These are phyloP conservation scores for Zymoseptoria tritici DNA, from an alignment of 2,329 filamentous ascomycete species.

Conservation along the genomic window DNA sequence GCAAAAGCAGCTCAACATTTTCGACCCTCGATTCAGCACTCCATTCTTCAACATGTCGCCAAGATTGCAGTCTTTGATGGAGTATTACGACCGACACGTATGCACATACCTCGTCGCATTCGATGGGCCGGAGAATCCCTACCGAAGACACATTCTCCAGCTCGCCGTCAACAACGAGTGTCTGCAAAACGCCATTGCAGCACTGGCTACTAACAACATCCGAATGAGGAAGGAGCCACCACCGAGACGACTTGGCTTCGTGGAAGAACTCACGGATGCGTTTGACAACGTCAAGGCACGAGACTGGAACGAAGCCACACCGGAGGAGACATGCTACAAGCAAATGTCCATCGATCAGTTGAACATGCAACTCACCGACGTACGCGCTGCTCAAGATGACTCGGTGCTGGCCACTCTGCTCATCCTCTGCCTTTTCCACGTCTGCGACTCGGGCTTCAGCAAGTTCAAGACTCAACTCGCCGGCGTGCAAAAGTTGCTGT, in stretches of 20 bases:
- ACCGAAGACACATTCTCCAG: conserved; percentile 71
- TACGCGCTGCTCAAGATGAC: conserved; percentile 68
- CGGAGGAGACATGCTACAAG: conserved; percentile 78
- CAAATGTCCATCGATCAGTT: conserved; percentile 73
- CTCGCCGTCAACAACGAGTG: conserved; percentile 71
- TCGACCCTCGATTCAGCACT: conserved; percentile 27
- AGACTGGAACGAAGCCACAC: conserved; percentile 50
- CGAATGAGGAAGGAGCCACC: conserved; percentile 70
- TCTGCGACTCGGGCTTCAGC: conserved; percentile 86
- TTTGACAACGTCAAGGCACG: conserved; percentile 24
- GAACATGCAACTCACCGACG: conserved; percentile 76
- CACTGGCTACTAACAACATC: conserved; percentile 79
- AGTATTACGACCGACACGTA: conserved; percentile 90
- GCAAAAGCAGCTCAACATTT: conserved; percentile 17
- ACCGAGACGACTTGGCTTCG: conserved; percentile 26
- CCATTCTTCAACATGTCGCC: conserved; percentile 55
- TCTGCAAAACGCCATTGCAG: conserved; percentile 87
- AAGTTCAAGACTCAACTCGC: conserved; percentile 92
- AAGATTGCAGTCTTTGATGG: conserved; percentile 80
- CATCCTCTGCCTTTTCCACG: conserved; percentile 83
- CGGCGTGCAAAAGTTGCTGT: conserved; percentile 82
- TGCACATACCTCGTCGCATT: conserved; percentile 88
- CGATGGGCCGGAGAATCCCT: conserved; percentile 79
- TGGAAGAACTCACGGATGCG: conserved; percentile 24
- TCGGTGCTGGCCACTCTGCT: conserved; percentile 81